These are phyloP conservation scores for Sphaerulina musiva DNA, from an alignment of 2,329 filamentous ascomycete species.

Conservation along the genomic window DNA sequence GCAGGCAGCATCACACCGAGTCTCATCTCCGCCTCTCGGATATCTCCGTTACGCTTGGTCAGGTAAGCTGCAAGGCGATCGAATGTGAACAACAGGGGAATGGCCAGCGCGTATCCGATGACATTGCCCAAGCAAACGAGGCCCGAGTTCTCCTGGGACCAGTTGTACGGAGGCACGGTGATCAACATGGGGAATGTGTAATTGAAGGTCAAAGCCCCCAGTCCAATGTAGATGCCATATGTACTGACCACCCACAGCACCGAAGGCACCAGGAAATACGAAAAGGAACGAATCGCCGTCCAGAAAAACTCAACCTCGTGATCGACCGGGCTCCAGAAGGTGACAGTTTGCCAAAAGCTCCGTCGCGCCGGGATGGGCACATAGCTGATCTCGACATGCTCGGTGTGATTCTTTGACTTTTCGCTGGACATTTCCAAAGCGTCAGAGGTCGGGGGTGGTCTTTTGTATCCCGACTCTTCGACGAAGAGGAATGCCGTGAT, in stretches of 20 bases:
- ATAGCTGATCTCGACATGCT: constrained; percentile 24
- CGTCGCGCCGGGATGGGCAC: constrained; percentile 26
- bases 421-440: background rate
- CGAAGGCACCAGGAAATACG: constrained; percentile 35
- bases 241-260: constrained; percentile 36
- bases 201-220: constrained; percentile 36
- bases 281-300: constrained; percentile 32
- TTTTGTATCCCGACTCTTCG: constrained; percentile 53
- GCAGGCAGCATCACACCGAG: constrained; percentile 34
- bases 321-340: constrained; percentile 33
- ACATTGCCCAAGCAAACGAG: constrained; percentile 33
- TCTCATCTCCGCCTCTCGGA: constrained; percentile 32
- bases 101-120: constrained; percentile 33
- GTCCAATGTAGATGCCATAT: constrained; percentile 37
- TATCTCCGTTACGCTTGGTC: constrained; percentile 25
- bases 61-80: constrained; percentile 31
- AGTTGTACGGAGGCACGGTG: constrained; percentile 31
- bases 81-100: constrained; percentile 30
- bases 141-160: constrained; percentile 27
- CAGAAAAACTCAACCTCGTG: constrained; percentile 34
- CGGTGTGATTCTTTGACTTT: constrained; percentile 13
- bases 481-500: constrained; percentile 52
- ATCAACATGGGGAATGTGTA: constrained; percentile 21
- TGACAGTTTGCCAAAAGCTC: constrained; percentile 23
- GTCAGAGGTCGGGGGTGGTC: constrained; percentile 6